These are phyloP conservation scores for Fusarium sp. DNA, from an alignment of 2,329 filamentous ascomycete genomes.

Conservation along the genomic window DNA sequence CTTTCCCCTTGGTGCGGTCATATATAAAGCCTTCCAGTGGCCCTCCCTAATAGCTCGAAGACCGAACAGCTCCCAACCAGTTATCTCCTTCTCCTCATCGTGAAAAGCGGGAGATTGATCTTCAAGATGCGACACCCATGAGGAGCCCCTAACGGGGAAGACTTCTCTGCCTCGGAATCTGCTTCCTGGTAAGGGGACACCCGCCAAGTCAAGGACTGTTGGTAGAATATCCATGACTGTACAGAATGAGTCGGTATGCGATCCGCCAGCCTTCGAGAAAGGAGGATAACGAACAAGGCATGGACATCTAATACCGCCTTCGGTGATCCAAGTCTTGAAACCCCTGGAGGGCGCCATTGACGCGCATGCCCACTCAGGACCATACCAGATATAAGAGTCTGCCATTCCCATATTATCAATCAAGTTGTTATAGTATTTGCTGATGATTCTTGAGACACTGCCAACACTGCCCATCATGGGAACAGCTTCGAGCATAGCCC, in stretches of 20 bases:
- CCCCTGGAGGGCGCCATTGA: constrained; percentile 52
- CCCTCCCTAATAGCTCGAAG: constrained; percentile 62
- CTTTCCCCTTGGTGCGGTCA: constrained; percentile 17
- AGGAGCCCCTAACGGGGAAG: constrained; percentile 58
- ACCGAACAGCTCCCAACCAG: constrained; percentile 67
- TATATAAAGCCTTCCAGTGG: constrained; percentile 60
- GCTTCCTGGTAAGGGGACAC: constrained; percentile 49
- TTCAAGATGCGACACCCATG: constrained; percentile 29
- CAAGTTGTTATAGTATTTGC: constrained; percentile 58
- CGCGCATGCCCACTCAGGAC: constrained; percentile 62
- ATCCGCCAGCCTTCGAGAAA: constrained; percentile 36
- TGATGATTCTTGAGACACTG: constrained; percentile 29
- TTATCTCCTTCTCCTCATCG: constrained; percentile 59
- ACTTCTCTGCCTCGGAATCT: constrained; percentile 57
- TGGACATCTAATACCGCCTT: constrained; percentile 39
- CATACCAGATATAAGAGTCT: constrained; percentile 70
- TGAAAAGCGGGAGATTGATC: constrained; percentile 51
- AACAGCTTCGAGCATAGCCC: constrained; percentile 58
- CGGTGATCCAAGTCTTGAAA: constrained; percentile 47
- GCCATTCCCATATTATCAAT: constrained; percentile 65
- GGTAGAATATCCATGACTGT: constrained; percentile 63
- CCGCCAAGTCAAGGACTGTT: constrained; percentile 58
- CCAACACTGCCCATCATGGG: constrained; percentile 52
- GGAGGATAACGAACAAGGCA: constrained; percentile 45
- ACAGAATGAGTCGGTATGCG: constrained; percentile 44